These are phyloP conservation scores for Lodderomyces oxycetoniae DNA, from an alignment of 1,139 yeast species.

Conservation along the genomic window DNA sequence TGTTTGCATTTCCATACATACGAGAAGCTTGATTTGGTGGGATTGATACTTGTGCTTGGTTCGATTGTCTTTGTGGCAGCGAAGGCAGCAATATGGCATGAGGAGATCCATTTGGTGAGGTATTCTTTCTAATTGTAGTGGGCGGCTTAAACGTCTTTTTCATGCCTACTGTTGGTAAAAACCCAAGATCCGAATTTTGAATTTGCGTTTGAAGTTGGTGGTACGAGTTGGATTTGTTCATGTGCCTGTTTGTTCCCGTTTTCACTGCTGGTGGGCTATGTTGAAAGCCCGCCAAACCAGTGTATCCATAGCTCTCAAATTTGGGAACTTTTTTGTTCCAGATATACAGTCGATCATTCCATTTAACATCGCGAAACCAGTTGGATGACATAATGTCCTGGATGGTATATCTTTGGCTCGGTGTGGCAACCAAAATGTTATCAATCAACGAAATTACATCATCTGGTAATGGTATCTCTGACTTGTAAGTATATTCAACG, in stretches of 20 bases:
- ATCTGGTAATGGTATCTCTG: conserved; percentile 62
- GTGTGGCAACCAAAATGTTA: conserved; percentile 52
- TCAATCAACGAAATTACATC: conserved; percentile 66
- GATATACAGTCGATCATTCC: conserved; percentile 40
- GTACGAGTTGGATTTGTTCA: conserved; percentile 36
- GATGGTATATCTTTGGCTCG: conserved; percentile 30
- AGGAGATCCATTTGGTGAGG: conserved; percentile 3
- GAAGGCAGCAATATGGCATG: no score
- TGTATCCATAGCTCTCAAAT: conserved; percentile 29
- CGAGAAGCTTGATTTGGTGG: no score
- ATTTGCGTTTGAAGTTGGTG: conserved; percentile 43
- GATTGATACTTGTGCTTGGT: not conserved
- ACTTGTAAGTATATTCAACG: conserved; percentile 76
- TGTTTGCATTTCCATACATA: no score
- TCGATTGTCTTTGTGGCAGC: conserved; percentile 1
- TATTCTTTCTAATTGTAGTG: conserved; percentile 26
- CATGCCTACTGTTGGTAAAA: conserved; percentile 27
- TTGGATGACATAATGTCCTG: conserved; percentile 31
- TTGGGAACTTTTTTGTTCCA: conserved; percentile 47
- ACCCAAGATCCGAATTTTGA: conserved; percentile 31
- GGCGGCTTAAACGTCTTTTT: conserved; percentile 33
- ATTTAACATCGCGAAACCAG: conserved; percentile 40
- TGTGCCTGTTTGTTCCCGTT: conserved; percentile 35
- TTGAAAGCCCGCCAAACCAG: conserved; percentile 6
- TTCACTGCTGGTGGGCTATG: conserved; percentile 31